Percentiles rank a stretch among this genome's conserved stretches.
Evolutionary conservation across 352 stramenopile species (phyloP).

Genomic region (Phytophthora multivora): DNA sequence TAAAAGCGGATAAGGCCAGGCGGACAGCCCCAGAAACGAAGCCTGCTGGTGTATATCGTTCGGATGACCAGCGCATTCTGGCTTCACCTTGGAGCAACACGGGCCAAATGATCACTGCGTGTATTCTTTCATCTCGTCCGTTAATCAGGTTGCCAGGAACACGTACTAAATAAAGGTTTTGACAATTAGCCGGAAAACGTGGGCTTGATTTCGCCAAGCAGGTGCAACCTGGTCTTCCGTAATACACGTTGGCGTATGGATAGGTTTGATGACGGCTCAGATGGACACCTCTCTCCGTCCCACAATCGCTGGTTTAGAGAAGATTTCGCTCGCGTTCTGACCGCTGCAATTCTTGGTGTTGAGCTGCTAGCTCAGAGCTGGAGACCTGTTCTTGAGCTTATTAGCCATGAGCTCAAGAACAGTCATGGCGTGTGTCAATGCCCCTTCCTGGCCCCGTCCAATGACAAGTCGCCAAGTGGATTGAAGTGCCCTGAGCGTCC

Average conservation of each 20-base stretch:
- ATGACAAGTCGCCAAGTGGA: slow-evolving; percentile 29
- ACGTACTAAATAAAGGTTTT: too few species aligned
- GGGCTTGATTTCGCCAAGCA: slow-evolving; percentile 1
- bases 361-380: background rate
- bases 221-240: slow-evolving; percentile 2
- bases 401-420: too few species aligned
- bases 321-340: background rate
- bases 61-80: background rate
- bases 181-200: too few species aligned
- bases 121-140: too few species aligned
- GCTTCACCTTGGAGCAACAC: background rate
- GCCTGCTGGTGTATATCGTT: slow-evolving; percentile 3
- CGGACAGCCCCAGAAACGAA: slow-evolving; percentile 1
- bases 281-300: slow-evolving; percentile 3
- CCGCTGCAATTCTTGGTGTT: background rate
- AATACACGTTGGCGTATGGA: background rate
- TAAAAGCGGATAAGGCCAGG: slow-evolving; percentile 9
- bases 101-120: too few species aligned
- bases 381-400: slow-evolving; percentile 3
- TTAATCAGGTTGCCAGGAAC: too few species aligned
- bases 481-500: slow-evolving; percentile 22
- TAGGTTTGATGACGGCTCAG: slow-evolving; percentile 25
- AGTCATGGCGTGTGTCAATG: slow-evolving; percentile 19
- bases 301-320: slow-evolving; percentile 7
- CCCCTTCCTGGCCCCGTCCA: slow-evolving; percentile 12